These are phyloP conservation scores for Sclerotiophoma versabilis DNA, from an alignment of 2,329 filamentous ascomycete genomes.

Conservation along the genomic window DNA sequence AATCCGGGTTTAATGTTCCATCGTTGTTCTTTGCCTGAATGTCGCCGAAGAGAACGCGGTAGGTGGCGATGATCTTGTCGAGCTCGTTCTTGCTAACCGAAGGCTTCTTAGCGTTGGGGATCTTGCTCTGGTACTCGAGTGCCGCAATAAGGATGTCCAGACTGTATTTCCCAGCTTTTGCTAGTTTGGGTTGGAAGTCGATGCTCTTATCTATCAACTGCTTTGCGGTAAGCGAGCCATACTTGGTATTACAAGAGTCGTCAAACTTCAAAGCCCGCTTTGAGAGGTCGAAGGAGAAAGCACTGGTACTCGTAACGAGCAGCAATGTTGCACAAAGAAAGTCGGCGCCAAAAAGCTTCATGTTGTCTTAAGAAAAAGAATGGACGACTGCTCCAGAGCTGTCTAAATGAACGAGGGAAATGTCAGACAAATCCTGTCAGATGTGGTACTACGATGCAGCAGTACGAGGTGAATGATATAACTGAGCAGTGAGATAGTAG, in stretches of 20 bases:
- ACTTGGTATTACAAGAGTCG: constrained; percentile 16
- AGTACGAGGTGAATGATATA: constrained; percentile 1
- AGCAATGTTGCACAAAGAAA: constrained; percentile 7
- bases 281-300: constrained; percentile 11
- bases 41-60: constrained; percentile 17
- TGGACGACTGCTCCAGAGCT: constrained; percentile 18
- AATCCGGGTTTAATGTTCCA: constrained; percentile 7
- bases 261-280: constrained; percentile 19
- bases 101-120: constrained; percentile 12
- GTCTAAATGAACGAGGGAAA: neutral
- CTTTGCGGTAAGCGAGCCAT: constrained; percentile 17
- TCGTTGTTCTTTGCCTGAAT: constrained; percentile 9
- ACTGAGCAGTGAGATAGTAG: neutral
- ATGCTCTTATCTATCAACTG: constrained; percentile 18
- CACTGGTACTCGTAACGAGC: constrained; percentile 8
- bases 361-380: constrained; percentile 9
- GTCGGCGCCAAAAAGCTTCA: constrained; percentile 9
- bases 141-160: constrained; percentile 7
- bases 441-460: neutral
- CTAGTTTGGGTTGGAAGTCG: constrained; percentile 11
- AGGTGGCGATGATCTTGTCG: constrained; percentile 15
- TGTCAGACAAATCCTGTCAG: neutral
- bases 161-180: constrained; percentile 14
- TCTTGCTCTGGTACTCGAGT: constrained; percentile 12
- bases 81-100: constrained; percentile 2